Percentiles rank a stretch among this genome's conserved stretches.
Conservation (phyloP, 1,284 basidiomycete genomes). For the Moesziomyces globuligerus region DNA sequence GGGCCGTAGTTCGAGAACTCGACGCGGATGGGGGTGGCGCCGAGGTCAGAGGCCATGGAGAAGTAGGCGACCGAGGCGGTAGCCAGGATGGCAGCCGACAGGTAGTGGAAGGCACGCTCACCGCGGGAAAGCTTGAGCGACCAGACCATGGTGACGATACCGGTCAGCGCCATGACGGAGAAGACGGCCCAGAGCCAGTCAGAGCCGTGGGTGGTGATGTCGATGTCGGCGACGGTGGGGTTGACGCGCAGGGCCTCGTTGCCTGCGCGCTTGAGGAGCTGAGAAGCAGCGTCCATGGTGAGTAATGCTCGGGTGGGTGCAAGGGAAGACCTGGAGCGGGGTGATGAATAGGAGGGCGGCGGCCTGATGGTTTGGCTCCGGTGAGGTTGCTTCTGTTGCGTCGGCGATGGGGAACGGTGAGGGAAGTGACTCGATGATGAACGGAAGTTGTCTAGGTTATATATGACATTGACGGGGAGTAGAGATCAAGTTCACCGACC, state of each 20-base stretch:
- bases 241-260: conserved; percentile 51
- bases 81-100: conserved; percentile 68
- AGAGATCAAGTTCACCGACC: too few species aligned
- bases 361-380: too few species aligned
- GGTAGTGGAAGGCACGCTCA: conserved; percentile 71
- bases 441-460: too few species aligned
- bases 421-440: neutral
- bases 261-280: conserved; percentile 45
- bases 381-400: too few species aligned
- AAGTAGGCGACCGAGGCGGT: conserved; percentile 71
- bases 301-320: conserved; percentile 1
- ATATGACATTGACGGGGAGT: too few species aligned
- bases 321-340: neutral
- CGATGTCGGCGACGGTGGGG: conserved; percentile 48
- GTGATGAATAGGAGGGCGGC: neutral
- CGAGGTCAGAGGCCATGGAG: conserved; percentile 75
- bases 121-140: conserved; percentile 46
- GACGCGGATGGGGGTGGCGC: conserved; percentile 71
- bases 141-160: conserved; percentile 59
- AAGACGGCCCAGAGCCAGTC: conserved; percentile 71
- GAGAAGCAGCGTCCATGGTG: conserved; percentile 25
- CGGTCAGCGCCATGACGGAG: conserved; percentile 61
- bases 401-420: conserved; percentile 2
- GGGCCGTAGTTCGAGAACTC: conserved; percentile 69
- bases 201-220: conserved; percentile 63